Evolutionary conservation across 163 green algal genomes (phyloP).

Genomic region (Scenedesmus sp.): DNA sequence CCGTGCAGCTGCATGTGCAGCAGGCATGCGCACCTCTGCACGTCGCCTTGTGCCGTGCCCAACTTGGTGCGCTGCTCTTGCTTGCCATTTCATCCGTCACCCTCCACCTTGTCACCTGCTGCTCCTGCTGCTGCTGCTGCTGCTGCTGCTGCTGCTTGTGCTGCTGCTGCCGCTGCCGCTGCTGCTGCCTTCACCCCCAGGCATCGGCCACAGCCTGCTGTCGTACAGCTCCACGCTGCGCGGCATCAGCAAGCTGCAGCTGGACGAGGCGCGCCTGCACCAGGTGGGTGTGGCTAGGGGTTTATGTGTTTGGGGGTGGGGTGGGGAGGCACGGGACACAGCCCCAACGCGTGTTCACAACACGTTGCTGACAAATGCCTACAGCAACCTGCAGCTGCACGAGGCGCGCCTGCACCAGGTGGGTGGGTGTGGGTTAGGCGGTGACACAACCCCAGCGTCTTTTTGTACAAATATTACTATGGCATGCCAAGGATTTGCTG

Average conservation of each 20-base stretch:
- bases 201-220: constrained; percentile 93
- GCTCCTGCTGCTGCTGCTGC: not conserved
- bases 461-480: no score
- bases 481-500: no score
- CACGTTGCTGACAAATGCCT: constrained; percentile 73
- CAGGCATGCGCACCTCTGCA: no score
- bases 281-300: not conserved
- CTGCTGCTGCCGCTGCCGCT: not conserved
- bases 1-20: not conserved
- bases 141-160: not conserved
- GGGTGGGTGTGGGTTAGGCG: not conserved
- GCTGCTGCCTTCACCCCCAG: constrained; percentile 14
- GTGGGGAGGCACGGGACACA: not conserved
- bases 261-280: constrained; percentile 60
- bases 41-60: no score
- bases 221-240: constrained; percentile 89
- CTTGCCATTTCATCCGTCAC: not conserved
- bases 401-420: constrained; percentile 29
- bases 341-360: not conserved
- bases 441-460: no score
- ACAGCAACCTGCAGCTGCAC: constrained; percentile 85
- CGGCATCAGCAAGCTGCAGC: constrained; percentile 89
- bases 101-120: not conserved
- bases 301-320: no score
- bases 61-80: not conserved